phyloP scores from a whole-genome alignment of 2,329 filamentous ascomycete genomes.

The Boeremia exigua region DNA sequence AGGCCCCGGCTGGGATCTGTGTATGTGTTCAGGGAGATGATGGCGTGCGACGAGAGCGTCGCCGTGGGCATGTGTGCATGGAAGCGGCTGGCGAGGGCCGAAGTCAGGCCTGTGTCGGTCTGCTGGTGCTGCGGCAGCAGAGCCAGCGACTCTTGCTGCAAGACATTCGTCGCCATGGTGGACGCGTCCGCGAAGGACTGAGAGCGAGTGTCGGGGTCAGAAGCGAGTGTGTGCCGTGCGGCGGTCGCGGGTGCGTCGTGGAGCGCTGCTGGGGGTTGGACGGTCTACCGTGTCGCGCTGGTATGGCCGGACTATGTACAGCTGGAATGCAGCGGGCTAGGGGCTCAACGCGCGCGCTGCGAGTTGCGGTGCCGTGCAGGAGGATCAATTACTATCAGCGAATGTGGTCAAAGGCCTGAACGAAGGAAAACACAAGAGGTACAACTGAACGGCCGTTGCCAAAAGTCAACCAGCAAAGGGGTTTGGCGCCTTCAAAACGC shows the following conservation, averaged over 20 bases:
- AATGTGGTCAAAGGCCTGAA: slow-evolving; percentile 37
- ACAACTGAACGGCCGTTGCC: slow-evolving; percentile 24
- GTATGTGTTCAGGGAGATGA: slow-evolving; percentile 94
- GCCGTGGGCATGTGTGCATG: slow-evolving; percentile 90
- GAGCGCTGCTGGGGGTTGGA: slow-evolving; percentile 13
- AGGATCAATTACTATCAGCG: slow-evolving; percentile 37
- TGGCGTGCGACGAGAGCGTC: slow-evolving; percentile 85
- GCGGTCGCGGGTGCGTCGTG: background rate
- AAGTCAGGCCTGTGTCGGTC: slow-evolving; percentile 78
- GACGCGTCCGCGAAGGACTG: slow-evolving; percentile 49
- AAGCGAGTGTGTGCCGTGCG: slow-evolving; percentile 16
- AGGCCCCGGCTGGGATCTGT: slow-evolving; percentile 85
- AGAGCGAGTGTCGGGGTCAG: slow-evolving; percentile 36
- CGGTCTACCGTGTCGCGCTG: slow-evolving; percentile 18
- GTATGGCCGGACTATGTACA: background rate
- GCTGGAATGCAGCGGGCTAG: slow-evolving; percentile 35
- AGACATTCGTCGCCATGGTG: slow-evolving; percentile 64
- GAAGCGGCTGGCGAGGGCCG: slow-evolving; percentile 85
- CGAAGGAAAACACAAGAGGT: slow-evolving; percentile 34
- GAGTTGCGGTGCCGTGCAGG: slow-evolving; percentile 10
- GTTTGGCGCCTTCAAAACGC: slow-evolving; percentile 26
- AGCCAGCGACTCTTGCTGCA: slow-evolving; percentile 79
- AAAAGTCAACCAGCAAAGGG: slow-evolving; percentile 21
- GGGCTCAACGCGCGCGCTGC: slow-evolving; percentile 22
- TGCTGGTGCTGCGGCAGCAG: slow-evolving; percentile 84